Evolutionary conservation across 2,329 filamentous ascomycete genomes (phyloP).

Genomic region (Chrysoporthe austroafricana): DNA sequence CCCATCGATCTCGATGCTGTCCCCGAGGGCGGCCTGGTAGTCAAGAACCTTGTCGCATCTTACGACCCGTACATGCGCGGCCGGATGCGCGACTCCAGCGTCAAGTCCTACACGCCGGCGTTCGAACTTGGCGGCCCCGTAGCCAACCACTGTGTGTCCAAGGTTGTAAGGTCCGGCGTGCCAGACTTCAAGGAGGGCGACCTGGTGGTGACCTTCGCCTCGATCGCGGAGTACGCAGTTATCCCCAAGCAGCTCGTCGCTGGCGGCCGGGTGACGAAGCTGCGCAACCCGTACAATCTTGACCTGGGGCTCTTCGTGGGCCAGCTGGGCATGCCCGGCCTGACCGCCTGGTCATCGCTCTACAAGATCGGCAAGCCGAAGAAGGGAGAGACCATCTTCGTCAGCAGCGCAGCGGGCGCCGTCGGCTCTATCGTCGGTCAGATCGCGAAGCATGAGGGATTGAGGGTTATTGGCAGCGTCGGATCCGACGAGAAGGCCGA

Average conservation of each 20-base stretch:
- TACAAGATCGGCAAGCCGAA: conserved; percentile 74
- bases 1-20: conserved; percentile 69
- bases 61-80: conserved; percentile 87
- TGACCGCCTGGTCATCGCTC: conserved; percentile 60
- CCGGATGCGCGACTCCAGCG: conserved; percentile 68
- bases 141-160: conserved; percentile 64
- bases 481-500: conserved; percentile 80
- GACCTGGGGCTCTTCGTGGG: conserved; percentile 73
- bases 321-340: conserved; percentile 56
- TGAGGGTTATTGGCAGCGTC: conserved; percentile 79
- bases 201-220: conserved; percentile 59
- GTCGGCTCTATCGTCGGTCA: conserved; percentile 85
- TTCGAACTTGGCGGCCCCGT: conserved; percentile 68
- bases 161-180: conserved; percentile 70
- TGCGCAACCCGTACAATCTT: conserved; percentile 72
- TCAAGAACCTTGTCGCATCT: conserved; percentile 74
- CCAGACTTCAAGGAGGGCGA: conserved; percentile 69
- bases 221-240: conserved; percentile 70
- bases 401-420: conserved; percentile 78
- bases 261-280: conserved; percentile 49
- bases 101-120: conserved; percentile 70
- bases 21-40: conserved; percentile 67
- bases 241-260: conserved; percentile 48
- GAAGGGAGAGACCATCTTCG: conserved; percentile 79
- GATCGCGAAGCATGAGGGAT: conserved; percentile 78